phyloP scores from a whole-genome alignment of 805 yeast species.

The Brettanomyces bruxellensis region DNA sequence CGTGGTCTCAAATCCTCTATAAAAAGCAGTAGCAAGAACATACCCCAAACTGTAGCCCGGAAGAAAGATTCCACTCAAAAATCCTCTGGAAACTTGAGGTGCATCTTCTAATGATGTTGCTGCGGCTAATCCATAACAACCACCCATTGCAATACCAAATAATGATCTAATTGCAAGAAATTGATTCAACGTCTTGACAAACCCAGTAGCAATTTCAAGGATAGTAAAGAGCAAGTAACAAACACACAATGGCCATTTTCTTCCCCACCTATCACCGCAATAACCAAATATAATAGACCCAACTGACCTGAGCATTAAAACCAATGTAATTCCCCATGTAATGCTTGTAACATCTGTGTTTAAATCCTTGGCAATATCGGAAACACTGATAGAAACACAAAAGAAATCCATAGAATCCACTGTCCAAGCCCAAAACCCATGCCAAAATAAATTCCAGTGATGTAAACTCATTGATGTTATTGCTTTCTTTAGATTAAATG shows the following conservation, averaged over 20 bases:
- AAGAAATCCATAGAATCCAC: constrained; percentile 50
- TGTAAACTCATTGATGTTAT: constrained; percentile 31
- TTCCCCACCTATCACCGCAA: constrained; percentile 40
- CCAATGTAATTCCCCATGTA: constrained; percentile 39
- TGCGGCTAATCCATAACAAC: constrained; percentile 33
- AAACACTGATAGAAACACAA: constrained; percentile 25
- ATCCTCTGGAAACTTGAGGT: constrained; percentile 35
- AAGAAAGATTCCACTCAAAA: constrained; percentile 53
- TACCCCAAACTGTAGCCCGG: constrained; percentile 62
- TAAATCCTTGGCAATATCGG: constrained; percentile 32
- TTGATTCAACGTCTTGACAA: constrained; percentile 37
- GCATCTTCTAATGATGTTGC: constrained; percentile 36
- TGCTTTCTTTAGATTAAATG: constrained; percentile 44
- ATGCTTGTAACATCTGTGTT: constrained; percentile 30
- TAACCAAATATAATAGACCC: constrained; percentile 45
- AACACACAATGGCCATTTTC: constrained; percentile 39
- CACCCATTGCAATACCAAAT: constrained; percentile 47
- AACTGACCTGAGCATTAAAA: constrained; percentile 48
- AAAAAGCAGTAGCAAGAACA: constrained; percentile 44
- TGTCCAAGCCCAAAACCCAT: constrained; percentile 44
- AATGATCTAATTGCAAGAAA: constrained; percentile 47
- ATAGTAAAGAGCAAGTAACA: constrained; percentile 32
- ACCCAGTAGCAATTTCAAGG: constrained; percentile 46
- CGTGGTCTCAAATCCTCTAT: constrained; percentile 42
- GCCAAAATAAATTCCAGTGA: constrained; percentile 38